Base-by-base conservation (phyloP, 345 rosid species). In the Melaleuca alternifolia region DNA sequence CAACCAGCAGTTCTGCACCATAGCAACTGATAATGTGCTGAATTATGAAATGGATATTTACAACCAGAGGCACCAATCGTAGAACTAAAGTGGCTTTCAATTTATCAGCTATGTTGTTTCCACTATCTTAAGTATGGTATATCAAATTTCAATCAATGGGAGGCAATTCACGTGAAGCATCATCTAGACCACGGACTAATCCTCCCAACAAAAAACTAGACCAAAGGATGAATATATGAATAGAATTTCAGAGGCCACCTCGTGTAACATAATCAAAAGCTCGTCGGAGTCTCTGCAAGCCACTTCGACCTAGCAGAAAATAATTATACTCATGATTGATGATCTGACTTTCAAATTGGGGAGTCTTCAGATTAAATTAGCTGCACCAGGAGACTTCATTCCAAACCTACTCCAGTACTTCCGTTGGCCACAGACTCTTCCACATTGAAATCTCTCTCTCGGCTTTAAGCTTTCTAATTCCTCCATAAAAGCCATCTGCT, bases 401-500 rank as follows among this genome's bases (percentile, higher is more conserved):
- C 28, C 28, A 21, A 54, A 44, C 84, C 77, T 79, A 96, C 41
- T 96, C 95, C 89, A 94, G 85, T 83, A 91, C 86, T 75, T 93
- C 92, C 28, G 84, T 85, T 7, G 98, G 99, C 98, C 97, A 96
- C 26, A 94, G 94, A 85, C 79, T 88, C 86, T 91, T 93, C 98
- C 98, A 96, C 33, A 86, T 94, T 16, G 89, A 89, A 86, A 96
- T 94, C 87, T 97, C 98, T 83, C 87, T 90, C 86, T 91, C 89
- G n/a, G 84, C 88, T 46, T 46, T 84, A 83, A 97, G 90, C 93
- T 94, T 95, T 86, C 97, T 86, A 86, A 97, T 93, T 84, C 99
- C 99, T 54, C 98, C 99, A 65, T 97, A 97, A 86, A 95, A 97
- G 6, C 99, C 99, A 44, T 94, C 96, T 7, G 90, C 98, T 89